Conservation (phyloP, 768 basidiomycete genomes). For the Antrodiella citrinella region DNA sequence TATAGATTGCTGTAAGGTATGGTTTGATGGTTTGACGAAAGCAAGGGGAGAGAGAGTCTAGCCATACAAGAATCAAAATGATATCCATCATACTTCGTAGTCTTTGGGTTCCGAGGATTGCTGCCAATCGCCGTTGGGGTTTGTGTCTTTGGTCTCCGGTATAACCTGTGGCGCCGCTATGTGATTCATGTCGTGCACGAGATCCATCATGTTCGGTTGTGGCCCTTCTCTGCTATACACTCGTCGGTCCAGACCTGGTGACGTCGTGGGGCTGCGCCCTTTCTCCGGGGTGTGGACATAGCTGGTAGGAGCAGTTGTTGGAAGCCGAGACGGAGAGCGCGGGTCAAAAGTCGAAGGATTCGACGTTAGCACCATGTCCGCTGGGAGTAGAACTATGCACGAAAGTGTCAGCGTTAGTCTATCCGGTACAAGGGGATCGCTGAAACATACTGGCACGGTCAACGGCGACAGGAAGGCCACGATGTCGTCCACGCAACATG, state of each 20-base stretch:
- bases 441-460: slow-evolving; percentile 47
- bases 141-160: neutral
- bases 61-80: no score
- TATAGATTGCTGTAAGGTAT: neutral
- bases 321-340: no score
- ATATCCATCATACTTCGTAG: no score
- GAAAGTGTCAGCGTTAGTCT: neutral
- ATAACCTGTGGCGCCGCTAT: neutral
- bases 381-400: neutral
- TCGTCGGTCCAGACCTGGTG: neutral
- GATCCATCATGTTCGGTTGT: neutral
- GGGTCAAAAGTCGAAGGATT: neutral
- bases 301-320: no score
- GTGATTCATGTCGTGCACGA: neutral
- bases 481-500: slow-evolving; percentile 74
- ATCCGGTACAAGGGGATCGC: neutral
- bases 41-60: no score
- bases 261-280: neutral
- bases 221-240: neutral
- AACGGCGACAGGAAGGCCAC: slow-evolving; percentile 61
- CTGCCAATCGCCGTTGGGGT: neutral
- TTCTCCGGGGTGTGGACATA: neutral
- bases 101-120: no score
- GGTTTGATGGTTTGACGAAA: no score
- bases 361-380: neutral